Evolutionary conservation across 2,329 filamentous ascomycete genomes (phyloP), one percentile per base, ranked within the genome.

Genomic region (Hypoxylon sp.): DNA sequence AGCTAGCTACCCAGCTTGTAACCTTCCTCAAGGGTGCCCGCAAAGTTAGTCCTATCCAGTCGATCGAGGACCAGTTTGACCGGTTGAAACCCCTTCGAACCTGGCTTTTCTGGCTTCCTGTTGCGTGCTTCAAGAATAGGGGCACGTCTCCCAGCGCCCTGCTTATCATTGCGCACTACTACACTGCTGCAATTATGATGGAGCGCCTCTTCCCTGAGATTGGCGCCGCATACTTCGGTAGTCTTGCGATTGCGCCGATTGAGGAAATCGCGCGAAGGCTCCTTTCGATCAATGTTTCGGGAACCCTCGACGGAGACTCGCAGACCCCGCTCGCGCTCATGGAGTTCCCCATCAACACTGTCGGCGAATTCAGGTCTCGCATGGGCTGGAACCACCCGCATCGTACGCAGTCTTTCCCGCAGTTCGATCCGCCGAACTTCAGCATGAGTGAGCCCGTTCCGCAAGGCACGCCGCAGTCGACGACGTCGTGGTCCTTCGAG

Each of bases 71-170:
- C 74, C 92, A 97, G 74, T 98, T 97, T 75, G 91, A 93, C 73
- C 91, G 94, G 68, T 87, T 98, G 10, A 94, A 96, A 68, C 90
- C 92, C 8, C 85, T 99, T 62, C 87, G 94, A 57, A 91, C 92
- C 70, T 97, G 94, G 93, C 86, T 98, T 15, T 97, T 98, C 79
- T 98, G 94, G 93, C 87, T 97, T 57, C 95, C 95, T 0, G 89
- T 97, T 32, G 88, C 89, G 69, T 90, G 94, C 71, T 84, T 97
- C 24, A 90, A 94, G 75, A 88, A 89, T 68, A 91, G 89, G 48
- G 88, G 90, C 52, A 87, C 87, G 34, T 93, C 94, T 68, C 86
- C 91, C 22, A 91, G 87, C 62, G 90, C 93, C 1, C 84, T 97
- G 69, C 84, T 97, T 54, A 89, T 96, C 65, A 89, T 98, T 56